phyloP scores from a whole-genome alignment of 495 filamentous ascomycete genomes.

The Aspergillus ellipticus region DNA sequence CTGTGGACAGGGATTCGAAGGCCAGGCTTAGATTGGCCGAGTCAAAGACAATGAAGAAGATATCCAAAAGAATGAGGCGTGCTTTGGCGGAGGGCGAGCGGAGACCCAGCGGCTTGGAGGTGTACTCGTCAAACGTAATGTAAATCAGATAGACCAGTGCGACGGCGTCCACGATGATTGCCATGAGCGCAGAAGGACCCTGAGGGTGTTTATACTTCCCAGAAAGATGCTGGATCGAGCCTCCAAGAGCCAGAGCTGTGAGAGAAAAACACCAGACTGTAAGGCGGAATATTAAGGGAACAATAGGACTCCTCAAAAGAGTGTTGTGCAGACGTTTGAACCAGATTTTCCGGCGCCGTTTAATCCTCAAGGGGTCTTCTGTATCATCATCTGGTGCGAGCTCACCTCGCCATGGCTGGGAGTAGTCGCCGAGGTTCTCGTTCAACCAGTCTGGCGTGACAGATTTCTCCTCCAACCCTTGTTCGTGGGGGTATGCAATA shows the following conservation, averaged over 20 bases:
- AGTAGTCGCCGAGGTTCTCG: slow-evolving; percentile 52
- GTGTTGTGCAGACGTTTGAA: slow-evolving; percentile 53
- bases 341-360: slow-evolving; percentile 48
- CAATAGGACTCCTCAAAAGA: slow-evolving; percentile 73
- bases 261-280: slow-evolving; percentile 79
- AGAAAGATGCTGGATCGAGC: slow-evolving; percentile 64
- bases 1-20: slow-evolving; percentile 76
- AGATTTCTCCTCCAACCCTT: slow-evolving; percentile 42
- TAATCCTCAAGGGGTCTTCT: slow-evolving; percentile 44
- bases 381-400: slow-evolving; percentile 34
- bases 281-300: slow-evolving; percentile 78
- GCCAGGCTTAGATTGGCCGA: slow-evolving; percentile 86
- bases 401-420: slow-evolving; percentile 54
- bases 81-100: slow-evolving; percentile 80
- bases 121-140: slow-evolving; percentile 96
- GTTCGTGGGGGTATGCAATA: slow-evolving; percentile 50
- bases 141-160: slow-evolving; percentile 87
- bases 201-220: slow-evolving; percentile 43
- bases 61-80: slow-evolving; percentile 80
- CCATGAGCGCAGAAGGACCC: slow-evolving; percentile 78
- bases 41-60: slow-evolving; percentile 95
- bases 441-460: slow-evolving; percentile 59
- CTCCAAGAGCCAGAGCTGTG: slow-evolving; percentile 75
- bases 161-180: slow-evolving; percentile 83
- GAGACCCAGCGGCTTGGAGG: slow-evolving; percentile 84